Base-by-base conservation (phyloP, 441 rosid genomes). In the Brassica hybrid region DNA sequence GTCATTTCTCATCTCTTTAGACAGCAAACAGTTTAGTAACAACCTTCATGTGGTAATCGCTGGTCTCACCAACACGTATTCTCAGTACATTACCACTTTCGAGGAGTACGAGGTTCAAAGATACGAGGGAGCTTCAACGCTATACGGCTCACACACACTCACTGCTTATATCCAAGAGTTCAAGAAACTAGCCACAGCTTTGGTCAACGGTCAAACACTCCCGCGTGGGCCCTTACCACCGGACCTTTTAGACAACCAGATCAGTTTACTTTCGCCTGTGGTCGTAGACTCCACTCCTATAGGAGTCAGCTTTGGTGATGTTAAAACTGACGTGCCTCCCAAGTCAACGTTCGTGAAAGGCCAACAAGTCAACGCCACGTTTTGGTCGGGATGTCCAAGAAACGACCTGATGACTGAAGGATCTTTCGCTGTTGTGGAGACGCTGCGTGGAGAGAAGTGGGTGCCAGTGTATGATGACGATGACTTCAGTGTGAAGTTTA, bases 101-200 rank as follows among this genome's bases (percentile, higher is more conserved):
- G 92, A 88, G 68, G 94, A 90, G 74, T 90, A 90, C 59, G 65
- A 86, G 71, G 86, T 88, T 65, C 94, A 90, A 75, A 83, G 92
- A 86, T 90, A 90, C 11, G 94, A 90, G 94, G 94, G 94, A 77
- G 92, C 92, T 14, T 90, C 94, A 76, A 88, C 92, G 12, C 72
- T 90, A 14, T 90, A 83, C 21, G 94, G 94, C 52, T 91, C 91
- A 59, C 87, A 87, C 84, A 88, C 92, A 5, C 92, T 85, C 64
- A 76, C 78, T 63, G 92, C 89, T 45, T 90, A 88, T 74, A 87
- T 87, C 64, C 91, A 90, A 80, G 94, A 90, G 71, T 90, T 90
- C 85, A 84, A 82, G 84, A 90, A 88, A 84, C 88, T 90, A 71
- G 92, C 91, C 52, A 75, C 78, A 7, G 89, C 94, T 62, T 82